Conservation (phyloP, 306 rosid species). For the Dryas alaskensis region DNA sequence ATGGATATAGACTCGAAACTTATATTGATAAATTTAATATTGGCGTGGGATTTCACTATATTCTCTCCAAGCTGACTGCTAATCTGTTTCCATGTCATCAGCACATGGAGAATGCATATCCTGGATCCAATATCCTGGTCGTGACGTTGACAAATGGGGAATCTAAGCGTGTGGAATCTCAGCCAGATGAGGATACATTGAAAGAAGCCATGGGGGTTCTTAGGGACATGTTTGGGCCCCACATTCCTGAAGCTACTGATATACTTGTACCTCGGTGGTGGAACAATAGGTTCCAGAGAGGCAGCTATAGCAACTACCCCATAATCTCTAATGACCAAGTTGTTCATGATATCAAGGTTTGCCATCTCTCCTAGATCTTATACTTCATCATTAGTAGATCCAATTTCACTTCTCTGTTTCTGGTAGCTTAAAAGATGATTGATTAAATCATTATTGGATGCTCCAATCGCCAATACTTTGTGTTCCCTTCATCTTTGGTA, state of each 20-base stretch:
- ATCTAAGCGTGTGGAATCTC: slow-evolving; percentile 96
- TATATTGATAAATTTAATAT: slow-evolving; percentile 22
- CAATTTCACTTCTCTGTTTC: background rate
- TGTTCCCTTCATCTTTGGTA: background rate
- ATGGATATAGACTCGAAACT: slow-evolving; percentile 27
- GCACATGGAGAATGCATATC: slow-evolving; percentile 98
- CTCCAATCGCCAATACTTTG: background rate
- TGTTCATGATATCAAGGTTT: slow-evolving; percentile 66
- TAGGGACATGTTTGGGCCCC: slow-evolving; percentile 77
- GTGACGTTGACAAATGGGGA: slow-evolving; percentile 94
- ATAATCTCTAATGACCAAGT: slow-evolving; percentile 52
- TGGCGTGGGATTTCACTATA: slow-evolving; percentile 6
- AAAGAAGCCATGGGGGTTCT: slow-evolving; percentile 88
- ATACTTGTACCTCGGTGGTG: slow-evolving; percentile 94
- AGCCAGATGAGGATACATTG: slow-evolving; percentile 65
- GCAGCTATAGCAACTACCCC: slow-evolving; percentile 96
- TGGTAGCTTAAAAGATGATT: background rate
- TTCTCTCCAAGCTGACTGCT: slow-evolving; percentile 30
- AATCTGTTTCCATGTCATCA: slow-evolving; percentile 48
- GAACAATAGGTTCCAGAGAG: slow-evolving; percentile 85
- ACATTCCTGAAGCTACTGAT: slow-evolving; percentile 71
- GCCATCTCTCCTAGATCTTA: slow-evolving; percentile 3
- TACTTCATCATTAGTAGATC: background rate
- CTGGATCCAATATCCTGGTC: slow-evolving; percentile 89
- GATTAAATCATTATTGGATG: background rate